phyloP scores from a whole-genome alignment of 2,329 filamentous ascomycete species.

The Seiridium cupressi region DNA sequence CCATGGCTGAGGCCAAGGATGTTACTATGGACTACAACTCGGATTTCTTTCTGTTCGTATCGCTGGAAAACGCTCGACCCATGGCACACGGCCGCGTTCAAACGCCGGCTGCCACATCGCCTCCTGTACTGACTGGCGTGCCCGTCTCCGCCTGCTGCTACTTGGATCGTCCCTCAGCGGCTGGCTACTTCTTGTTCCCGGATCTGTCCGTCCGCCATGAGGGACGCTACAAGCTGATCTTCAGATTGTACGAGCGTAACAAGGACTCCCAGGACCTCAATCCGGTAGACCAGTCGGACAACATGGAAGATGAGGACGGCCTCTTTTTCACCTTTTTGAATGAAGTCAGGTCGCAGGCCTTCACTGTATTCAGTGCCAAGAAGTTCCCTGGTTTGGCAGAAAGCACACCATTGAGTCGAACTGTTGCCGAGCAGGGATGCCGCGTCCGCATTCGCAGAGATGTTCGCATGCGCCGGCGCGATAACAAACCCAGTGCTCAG shows the following conservation, averaged over 20 bases:
- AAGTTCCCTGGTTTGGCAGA: slow-evolving; percentile 94
- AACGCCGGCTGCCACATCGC: slow-evolving; percentile 63
- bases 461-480: slow-evolving; percentile 84
- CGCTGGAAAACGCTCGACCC: slow-evolving; percentile 79
- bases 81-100: slow-evolving; percentile 79
- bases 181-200: slow-evolving; percentile 96
- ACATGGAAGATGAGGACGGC: slow-evolving; percentile 33
- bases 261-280: slow-evolving; percentile 83
- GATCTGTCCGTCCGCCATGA: slow-evolving; percentile 95
- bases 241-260: slow-evolving; percentile 90
- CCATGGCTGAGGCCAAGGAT: slow-evolving; percentile 61
- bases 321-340: slow-evolving; percentile 77
- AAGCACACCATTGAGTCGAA: slow-evolving; percentile 84
- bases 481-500: slow-evolving; percentile 60
- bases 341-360: slow-evolving; percentile 84
- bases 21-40: slow-evolving; percentile 91
- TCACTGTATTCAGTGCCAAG: slow-evolving; percentile 93
- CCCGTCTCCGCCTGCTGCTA: slow-evolving; percentile 96
- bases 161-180: slow-evolving; percentile 76
- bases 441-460: slow-evolving; percentile 94
- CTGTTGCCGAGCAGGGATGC: slow-evolving; percentile 94
- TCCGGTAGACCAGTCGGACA: slow-evolving; percentile 41
- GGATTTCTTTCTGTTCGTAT: slow-evolving; percentile 96
- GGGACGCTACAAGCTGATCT: slow-evolving; percentile 85
- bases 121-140: slow-evolving; percentile 88